Conservation (phyloP, 768 basidiomycete genomes). For the Podaxis rugospora region DNA sequence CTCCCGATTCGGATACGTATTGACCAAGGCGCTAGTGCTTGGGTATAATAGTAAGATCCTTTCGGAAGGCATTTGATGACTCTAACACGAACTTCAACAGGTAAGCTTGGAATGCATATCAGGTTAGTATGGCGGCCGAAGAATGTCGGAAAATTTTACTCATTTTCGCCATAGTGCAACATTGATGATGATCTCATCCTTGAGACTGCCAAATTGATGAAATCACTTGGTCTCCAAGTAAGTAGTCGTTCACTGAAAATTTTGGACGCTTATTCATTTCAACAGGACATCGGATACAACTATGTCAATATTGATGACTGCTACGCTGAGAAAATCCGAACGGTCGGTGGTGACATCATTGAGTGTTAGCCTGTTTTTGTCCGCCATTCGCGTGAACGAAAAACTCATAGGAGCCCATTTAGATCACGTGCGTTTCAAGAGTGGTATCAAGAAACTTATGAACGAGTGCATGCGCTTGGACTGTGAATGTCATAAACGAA, state of each 20-base stretch:
- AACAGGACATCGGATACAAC: slow-evolving; percentile 52
- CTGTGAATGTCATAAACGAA: slow-evolving; percentile 66
- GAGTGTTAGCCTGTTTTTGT: slow-evolving; percentile 32
- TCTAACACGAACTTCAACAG: background rate
- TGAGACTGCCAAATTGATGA: slow-evolving; percentile 44
- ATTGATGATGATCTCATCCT: slow-evolving; percentile 54
- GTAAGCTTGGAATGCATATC: slow-evolving; percentile 67
- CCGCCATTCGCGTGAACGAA: background rate
- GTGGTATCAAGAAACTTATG: slow-evolving; percentile 52
- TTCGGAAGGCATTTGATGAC: background rate
- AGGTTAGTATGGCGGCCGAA: slow-evolving; percentile 31
- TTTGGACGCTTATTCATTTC: background rate
- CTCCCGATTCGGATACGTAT: background rate
- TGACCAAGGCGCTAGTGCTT: slow-evolving; percentile 35
- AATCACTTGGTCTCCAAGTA: slow-evolving; percentile 48
- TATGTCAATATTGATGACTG: slow-evolving; percentile 63
- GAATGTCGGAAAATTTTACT: background rate
- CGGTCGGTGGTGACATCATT: slow-evolving; percentile 44
- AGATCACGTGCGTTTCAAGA: slow-evolving; percentile 50
- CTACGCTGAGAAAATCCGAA: slow-evolving; percentile 55
- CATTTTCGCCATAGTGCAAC: slow-evolving; percentile 54
- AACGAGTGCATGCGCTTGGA: slow-evolving; percentile 50
- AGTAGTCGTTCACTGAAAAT: slow-evolving; percentile 6
- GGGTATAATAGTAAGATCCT: slow-evolving; percentile 56
- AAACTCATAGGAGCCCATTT: background rate